Evolutionary conservation across 371 early-diverging fungal species (phyloP), one percentile per base, ranked within the genome.

Genomic region (Mortierella sp.): DNA sequence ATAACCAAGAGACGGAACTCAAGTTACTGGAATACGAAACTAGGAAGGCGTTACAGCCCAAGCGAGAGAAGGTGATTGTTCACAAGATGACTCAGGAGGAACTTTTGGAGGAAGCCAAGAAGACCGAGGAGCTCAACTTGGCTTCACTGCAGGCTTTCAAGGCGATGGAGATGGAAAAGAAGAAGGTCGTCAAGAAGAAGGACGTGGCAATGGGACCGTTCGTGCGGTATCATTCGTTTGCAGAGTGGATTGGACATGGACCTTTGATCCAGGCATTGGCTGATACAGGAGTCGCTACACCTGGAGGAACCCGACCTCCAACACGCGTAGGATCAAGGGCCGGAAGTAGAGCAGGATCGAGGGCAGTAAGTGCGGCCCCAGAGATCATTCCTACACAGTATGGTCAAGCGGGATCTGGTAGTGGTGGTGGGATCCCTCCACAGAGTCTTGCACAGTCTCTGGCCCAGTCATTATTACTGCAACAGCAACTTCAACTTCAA

Each of bases 11-110:
- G 14, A 89, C 92, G 3, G 92, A 92, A 65, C 91, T 89, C 70
- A 92, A 92, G 72, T 45, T 92, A 3, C 89, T 89, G 72, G 90
- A 92, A 72, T 80, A 90, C 47, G 88, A 92, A 74, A 82, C 85
- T 38, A 85, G 89, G 77, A 89, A 80, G 80, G 92, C 90, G 73
- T 52, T 77, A 73, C 82, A 84, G 60, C 91, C 91, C 42, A 92
- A 92, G 82, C 90, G 90, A 26, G 91, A 91, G 71, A 81, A 88
- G 70, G 88, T 89, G 4, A 84, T 87, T 0, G 86, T 82, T 10
- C 83, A 86, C 38, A 90, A 88, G 72, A 74, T 91, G 81, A 94
- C 92, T 0, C 94, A 94, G 79, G 91, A 92, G 71, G 93, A 94
- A 55, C 72, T 94, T 8, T 74, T 94, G 65, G 91, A 88, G 44